Conservation (phyloP, 2,329 filamentous ascomycete species). For the Elsinoe fawcettii region DNA sequence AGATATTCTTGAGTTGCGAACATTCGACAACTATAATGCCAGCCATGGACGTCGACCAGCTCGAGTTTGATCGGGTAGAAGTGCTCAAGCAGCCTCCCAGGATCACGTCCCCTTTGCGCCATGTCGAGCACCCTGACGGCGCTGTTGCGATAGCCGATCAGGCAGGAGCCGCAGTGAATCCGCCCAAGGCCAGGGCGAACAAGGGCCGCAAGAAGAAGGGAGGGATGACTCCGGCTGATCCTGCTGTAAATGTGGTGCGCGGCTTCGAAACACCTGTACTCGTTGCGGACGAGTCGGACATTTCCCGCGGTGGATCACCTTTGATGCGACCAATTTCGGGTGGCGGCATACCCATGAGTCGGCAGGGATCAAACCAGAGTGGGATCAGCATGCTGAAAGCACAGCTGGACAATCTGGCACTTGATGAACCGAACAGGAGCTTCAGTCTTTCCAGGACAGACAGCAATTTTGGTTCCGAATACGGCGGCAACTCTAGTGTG, state of each 20-base stretch:
- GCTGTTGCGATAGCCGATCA: conserved; percentile 16
- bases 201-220: conserved; percentile 33
- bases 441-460: conserved; percentile 38
- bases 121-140: conserved; percentile 21
- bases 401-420: conserved; percentile 69
- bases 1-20: background rate
- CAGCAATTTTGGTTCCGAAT: conserved; percentile 25
- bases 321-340: conserved; percentile 20
- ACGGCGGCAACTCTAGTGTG: conserved; percentile 45
- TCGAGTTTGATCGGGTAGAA: conserved; percentile 21
- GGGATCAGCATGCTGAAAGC: conserved; percentile 77
- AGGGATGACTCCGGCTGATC: conserved; percentile 30
- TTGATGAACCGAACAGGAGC: conserved; percentile 51
- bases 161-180: conserved; percentile 23
- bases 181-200: conserved; percentile 29
- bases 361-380: conserved; percentile 32
- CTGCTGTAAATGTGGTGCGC: conserved; percentile 36
- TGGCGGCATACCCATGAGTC: conserved; percentile 12
- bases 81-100: conserved; percentile 26
- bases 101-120: conserved; percentile 27
- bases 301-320: conserved; percentile 32
- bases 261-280: conserved; percentile 45
- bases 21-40: conserved; percentile 24
- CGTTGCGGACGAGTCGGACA: conserved; percentile 51
- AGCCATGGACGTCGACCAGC: conserved; percentile 30